A percentile compares a stretch with the other conserved stretches of the same genome.
Evolutionary conservation across 495 filamentous ascomycete genomes (phyloP).

Genomic region (Talaromyces ruber): DNA sequence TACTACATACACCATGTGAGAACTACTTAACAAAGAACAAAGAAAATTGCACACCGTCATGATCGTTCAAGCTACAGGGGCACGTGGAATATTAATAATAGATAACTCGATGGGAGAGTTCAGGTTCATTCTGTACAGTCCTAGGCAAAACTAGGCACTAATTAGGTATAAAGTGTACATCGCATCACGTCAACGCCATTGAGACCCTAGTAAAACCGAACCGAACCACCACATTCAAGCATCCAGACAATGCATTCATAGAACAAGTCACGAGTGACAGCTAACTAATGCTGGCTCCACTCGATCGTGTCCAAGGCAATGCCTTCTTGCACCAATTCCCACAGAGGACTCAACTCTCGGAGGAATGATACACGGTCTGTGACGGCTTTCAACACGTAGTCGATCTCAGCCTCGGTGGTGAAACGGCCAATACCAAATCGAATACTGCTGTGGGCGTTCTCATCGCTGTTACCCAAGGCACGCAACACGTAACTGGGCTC

Average conservation of each 20-base stretch:
- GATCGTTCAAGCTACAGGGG: too few relatives aligned
- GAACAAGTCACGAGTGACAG: background rate
- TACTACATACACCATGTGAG: too few relatives aligned
- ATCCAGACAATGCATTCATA: background rate
- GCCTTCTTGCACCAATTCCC: constrained; percentile 97
- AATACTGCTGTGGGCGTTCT: constrained; percentile 96
- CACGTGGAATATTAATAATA: background rate
- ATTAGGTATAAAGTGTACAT: background rate
- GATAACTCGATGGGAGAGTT: constrained; percentile 1
- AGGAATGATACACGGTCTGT: constrained; percentile 82
- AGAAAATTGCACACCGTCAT: too few relatives aligned
- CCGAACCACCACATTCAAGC: background rate
- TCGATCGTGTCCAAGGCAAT: constrained; percentile 93
- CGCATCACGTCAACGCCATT: background rate
- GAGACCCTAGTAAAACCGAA: background rate
- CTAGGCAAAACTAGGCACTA: constrained; percentile 1
- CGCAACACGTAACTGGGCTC: constrained; percentile 95
- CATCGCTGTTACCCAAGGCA: constrained; percentile 89
- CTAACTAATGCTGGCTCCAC: constrained; percentile 79
- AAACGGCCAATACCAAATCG: constrained; percentile 96
- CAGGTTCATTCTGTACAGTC: constrained; percentile 1
- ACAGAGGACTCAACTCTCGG: constrained; percentile 89
- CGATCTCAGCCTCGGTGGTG: constrained; percentile 90
- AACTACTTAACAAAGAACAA: too few relatives aligned
- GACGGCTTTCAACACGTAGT: constrained; percentile 95